Conservation (phyloP, 768 basidiomycete species). For the Hysterangium stoloniferum region DNA sequence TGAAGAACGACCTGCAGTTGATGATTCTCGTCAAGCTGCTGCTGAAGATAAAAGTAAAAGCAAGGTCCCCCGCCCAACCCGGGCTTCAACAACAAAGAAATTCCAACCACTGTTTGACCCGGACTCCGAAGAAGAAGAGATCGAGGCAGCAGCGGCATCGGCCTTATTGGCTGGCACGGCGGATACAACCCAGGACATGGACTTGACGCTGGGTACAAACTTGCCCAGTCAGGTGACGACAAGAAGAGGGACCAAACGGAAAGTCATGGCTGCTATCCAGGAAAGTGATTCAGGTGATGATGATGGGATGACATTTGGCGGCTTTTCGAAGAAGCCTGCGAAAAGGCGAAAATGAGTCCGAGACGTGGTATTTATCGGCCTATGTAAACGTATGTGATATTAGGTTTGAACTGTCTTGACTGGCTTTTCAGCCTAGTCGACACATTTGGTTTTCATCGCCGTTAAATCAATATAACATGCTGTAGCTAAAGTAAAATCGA, state of each 20-base stretch:
- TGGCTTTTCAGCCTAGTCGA: no score
- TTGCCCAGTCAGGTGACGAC: conserved; percentile 14
- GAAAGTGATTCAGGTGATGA: conserved; percentile 59
- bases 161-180: conserved; percentile 17
- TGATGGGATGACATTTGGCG: conserved; percentile 62
- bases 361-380: no score
- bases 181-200: conserved; percentile 21
- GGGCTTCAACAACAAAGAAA: conserved; percentile 12
- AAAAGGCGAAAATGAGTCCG: no score
- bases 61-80: neutral
- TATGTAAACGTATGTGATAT: no score
- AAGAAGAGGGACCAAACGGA: conserved; percentile 19
- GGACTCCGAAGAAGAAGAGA: conserved; percentile 18
- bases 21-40: neutral
- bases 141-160: conserved; percentile 22
- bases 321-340: conserved; percentile 36
- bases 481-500: no score
- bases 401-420: no score
- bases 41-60: neutral
- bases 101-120: conserved; percentile 19
- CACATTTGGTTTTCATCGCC: no score
- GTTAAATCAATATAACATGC: no score
- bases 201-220: conserved; percentile 19
- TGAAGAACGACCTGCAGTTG: neutral
- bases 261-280: conserved; percentile 31